Percentiles rank a stretch among this genome's conserved stretches.
Conservation (phyloP, 1,284 basidiomycete genomes). For the Ustilago trichophora region DNA sequence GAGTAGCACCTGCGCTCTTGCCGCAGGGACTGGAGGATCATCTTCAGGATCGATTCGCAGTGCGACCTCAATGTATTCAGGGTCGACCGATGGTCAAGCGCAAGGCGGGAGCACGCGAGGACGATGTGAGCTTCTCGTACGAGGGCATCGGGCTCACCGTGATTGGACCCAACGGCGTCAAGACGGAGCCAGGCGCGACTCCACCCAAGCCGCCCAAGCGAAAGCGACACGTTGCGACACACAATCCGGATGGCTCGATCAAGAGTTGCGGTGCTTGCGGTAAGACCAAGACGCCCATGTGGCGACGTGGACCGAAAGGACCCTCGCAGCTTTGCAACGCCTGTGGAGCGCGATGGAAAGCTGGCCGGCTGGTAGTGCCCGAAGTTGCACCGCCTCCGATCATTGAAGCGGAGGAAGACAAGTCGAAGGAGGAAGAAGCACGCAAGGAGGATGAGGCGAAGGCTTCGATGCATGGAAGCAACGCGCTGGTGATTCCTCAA, state of each 20-base stretch:
- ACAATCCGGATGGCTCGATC: conserved; percentile 63
- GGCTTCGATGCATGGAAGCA: conserved; percentile 47
- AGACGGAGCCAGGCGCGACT: conserved; percentile 27
- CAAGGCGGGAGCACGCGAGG: conserved; percentile 50
- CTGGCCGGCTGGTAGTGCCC: conserved; percentile 59
- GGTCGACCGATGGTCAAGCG: conserved; percentile 58
- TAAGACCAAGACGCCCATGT: conserved; percentile 64
- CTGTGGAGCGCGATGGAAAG: conserved; percentile 64
- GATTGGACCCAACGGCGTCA: conserved; percentile 36
- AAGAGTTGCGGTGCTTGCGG: conserved; percentile 64
- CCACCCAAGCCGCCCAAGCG: conserved; percentile 53
- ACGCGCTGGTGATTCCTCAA: conserved; percentile 43
- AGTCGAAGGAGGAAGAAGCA: conserved; percentile 34
- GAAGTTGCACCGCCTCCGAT: conserved; percentile 59
- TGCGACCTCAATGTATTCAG: conserved; percentile 47
- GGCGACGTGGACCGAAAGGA: conserved; percentile 61
- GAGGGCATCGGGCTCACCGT: conserved; percentile 35
- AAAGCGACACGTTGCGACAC: conserved; percentile 63
- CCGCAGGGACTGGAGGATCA: conserved; percentile 60
- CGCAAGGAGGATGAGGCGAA: conserved; percentile 40
- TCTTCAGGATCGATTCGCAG: conserved; percentile 56
- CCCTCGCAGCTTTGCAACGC: conserved; percentile 64
- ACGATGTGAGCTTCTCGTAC: conserved; percentile 38
- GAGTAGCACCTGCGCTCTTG: conserved; percentile 16
- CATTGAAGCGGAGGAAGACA: conserved; percentile 49